phyloP scores from a whole-genome alignment of 2,329 filamentous ascomycete species.

The Clathrospora elynae region DNA sequence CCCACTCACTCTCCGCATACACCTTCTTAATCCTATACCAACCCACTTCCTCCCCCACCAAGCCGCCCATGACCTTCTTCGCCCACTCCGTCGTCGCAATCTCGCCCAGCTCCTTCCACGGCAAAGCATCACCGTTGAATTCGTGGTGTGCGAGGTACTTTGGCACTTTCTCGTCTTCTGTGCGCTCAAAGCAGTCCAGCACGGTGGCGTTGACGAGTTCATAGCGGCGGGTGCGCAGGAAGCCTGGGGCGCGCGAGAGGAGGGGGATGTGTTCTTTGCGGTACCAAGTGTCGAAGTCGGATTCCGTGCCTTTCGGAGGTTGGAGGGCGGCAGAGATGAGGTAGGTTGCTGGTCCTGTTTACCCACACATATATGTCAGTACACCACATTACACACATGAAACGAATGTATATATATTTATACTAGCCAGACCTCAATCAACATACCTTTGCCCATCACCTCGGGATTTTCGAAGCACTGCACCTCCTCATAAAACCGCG shows the following conservation, averaged over 20 bases:
- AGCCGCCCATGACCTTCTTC: constrained; percentile 25
- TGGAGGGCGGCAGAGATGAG: constrained; percentile 20
- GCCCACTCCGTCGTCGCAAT: constrained; percentile 28
- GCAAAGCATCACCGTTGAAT: constrained; percentile 27
- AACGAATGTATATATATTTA: no score
- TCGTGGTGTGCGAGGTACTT: constrained; percentile 32
- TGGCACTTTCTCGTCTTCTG: constrained; percentile 13
- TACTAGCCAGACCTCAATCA: neutral
- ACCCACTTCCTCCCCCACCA: constrained; percentile 23
- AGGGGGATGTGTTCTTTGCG: constrained; percentile 23
- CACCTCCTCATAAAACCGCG: constrained; percentile 31
- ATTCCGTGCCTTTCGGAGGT: constrained; percentile 5
- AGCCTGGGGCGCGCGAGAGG: constrained; percentile 20
- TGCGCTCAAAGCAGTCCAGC: constrained; percentile 27
- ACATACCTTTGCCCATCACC: neutral
- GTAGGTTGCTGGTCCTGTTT: constrained; percentile 19
- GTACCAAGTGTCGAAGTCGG: constrained; percentile 33
- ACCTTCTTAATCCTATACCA: constrained; percentile 24
- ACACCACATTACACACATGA: no score
- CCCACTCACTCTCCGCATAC: constrained; percentile 22
- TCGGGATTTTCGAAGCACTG: neutral
- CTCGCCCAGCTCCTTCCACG: constrained; percentile 23
- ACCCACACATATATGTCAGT: no score
- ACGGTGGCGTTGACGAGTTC: constrained; percentile 22
- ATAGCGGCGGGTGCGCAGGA: constrained; percentile 27